These are phyloP conservation scores for Zizania latifolia DNA, from an alignment of 176 grass and related monocot genomes.

Conservation along the genomic window DNA sequence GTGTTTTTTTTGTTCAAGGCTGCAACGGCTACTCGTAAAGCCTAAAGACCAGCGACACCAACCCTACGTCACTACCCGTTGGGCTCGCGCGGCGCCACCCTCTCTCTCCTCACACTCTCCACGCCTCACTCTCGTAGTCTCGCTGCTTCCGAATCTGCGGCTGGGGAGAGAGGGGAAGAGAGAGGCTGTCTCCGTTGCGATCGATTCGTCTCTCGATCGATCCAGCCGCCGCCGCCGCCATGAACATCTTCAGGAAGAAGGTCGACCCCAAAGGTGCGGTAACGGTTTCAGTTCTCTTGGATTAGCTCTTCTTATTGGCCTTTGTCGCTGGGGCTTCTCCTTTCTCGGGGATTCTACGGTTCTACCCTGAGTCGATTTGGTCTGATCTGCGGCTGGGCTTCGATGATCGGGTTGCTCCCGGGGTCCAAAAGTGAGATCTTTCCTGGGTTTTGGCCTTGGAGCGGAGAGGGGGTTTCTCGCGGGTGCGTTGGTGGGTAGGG, in stretches of 20 bases:
- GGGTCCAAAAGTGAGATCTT: not conserved
- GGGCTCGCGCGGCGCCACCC: conserved; percentile 35
- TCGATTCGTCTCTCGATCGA: not conserved
- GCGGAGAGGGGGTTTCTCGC: not conserved
- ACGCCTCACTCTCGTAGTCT: not conserved
- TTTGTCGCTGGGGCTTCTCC: not conserved
- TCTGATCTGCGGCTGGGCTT: not conserved
- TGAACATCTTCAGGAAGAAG: conserved; percentile 99
- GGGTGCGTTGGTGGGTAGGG: no score
- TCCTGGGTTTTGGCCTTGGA: conserved; percentile 6
- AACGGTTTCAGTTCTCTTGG: not conserved
- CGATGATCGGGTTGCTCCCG: not conserved
- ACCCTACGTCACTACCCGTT: conserved; percentile 44
- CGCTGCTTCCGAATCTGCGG: conserved; percentile 15
- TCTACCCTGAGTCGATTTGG: not conserved
- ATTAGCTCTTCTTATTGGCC: not conserved
- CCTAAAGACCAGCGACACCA: not conserved
- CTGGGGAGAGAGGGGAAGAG: not conserved
- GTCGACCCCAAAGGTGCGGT: conserved; percentile 74
- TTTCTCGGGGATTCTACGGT: no score
- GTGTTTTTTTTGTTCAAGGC: conserved; percentile 1
- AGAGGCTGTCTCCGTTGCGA: not conserved
- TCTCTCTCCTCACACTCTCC: no score
- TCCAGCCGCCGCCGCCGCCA: conserved; percentile 34
- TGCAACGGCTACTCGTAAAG: conserved; percentile 27